Evolutionary conservation across 2,329 filamentous ascomycete species (phyloP), one percentile per base, ranked within the genome.

Genomic region (Bipolaris zeicola): DNA sequence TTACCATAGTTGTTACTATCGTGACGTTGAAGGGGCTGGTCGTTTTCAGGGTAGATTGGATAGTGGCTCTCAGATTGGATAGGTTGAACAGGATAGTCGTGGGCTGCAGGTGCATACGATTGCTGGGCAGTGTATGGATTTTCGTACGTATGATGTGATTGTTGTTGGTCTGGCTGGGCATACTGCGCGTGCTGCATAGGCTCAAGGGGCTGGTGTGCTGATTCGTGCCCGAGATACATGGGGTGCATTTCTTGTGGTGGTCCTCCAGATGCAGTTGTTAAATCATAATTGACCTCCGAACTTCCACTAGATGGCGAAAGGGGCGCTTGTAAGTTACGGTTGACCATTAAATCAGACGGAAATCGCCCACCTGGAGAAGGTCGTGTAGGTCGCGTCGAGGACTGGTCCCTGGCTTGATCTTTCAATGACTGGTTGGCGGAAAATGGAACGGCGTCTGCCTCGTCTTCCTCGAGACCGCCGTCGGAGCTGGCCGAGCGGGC

Each of bases 291-390:
- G 62, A 84, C 62, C 50, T 79, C 87, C 67, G 90, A 93, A 76
- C 88, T 91, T 77, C 88, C 87, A 82, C 91, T 96, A 82, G 90
- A 91, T 59, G 90, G 89, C 72, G 90, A 92, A 74, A 88, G 82
- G 73, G 89, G 86, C 73, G 86, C 87, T 79, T 92, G 89, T 87
- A 92, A 87, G 83, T 90, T 88, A 81, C 91, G 88, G 77, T 92
- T 90, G 76, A 96, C 85, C 81, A 92, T 87, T 69, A 98, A 82
- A 82, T 97, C 93, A 79, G 91, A 96, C 79, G 94, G 94, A 81
- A 99, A 99, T 78, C 93, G 88, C 82, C 94, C 94, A 88, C 93
- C 94, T 87, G 92, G 88, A 84, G 91, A 87, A 74, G 91, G 90
- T 77, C 92, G 88, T 77, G 85, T 84, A 68, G 85, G 81, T 66